Percentiles rank a stretch among this genome's conserved stretches.
phyloP scores from a whole-genome alignment of 257 asterid species.

The Lithospermum erythrorhizon region DNA sequence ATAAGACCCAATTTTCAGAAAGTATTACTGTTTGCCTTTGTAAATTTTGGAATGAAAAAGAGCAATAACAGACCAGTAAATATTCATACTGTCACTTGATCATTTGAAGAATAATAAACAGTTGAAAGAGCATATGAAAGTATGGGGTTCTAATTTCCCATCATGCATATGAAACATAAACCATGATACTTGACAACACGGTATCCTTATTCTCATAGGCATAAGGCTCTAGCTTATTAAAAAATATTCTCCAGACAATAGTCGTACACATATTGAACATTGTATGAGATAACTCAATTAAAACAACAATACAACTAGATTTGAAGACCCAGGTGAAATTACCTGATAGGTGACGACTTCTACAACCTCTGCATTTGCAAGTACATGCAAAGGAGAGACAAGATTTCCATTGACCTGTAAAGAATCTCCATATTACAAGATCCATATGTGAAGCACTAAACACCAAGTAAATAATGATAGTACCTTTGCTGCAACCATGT shows the following conservation, averaged over 20 bases:
- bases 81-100: no score
- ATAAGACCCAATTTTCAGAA: no score
- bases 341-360: constrained; percentile 76
- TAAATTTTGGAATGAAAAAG: no score
- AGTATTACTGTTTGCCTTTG: no score
- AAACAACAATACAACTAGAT: not conserved
- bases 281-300: not conserved
- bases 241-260: not conserved
- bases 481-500: constrained; percentile 95
- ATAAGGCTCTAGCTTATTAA: no score
- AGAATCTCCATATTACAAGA: constrained; percentile 11
- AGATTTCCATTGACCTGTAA: constrained; percentile 89
- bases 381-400: constrained; percentile 66
- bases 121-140: no score
- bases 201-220: not conserved
- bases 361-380: constrained; percentile 87
- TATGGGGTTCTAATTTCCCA: not conserved
- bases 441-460: constrained; percentile 8
- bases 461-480: constrained; percentile 5
- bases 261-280: not conserved
- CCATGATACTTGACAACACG: not conserved
- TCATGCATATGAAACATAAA: not conserved
- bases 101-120: no score
- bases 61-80: no score
- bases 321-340: constrained; percentile 23